Base-by-base conservation (phyloP, 768 basidiomycete genomes). In the Boletus vinaceobasis region DNA sequence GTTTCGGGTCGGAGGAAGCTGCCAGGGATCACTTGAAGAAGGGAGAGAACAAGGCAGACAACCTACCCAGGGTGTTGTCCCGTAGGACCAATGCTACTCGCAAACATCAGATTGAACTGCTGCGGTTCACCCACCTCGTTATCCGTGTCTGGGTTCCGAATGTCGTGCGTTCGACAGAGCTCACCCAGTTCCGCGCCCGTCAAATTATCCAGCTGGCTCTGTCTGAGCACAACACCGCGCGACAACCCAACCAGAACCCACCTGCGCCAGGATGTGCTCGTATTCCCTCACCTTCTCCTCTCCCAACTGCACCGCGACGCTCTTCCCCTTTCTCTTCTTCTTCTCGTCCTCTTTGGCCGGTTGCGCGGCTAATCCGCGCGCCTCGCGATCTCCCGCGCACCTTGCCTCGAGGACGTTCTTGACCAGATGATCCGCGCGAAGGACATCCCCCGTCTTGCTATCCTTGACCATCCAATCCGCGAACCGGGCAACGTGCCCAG, bases 391-490 rank as follows among this genome's bases (percentile, higher is more conserved):
- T 44, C 92, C 91, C 51, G 86, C 93, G 48, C 98, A 75, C 21
- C 95, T 78, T 5, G 92, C 91, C 73, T 96, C 89, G 43, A 98
- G 79, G 43, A 98, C 95, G 62, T 77, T 87, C 70, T 94, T 93
- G 58, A 98, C 93, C 17, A 98, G 82, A 73, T 98, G 97, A 71
- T 98, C 95, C 26, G 96, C 96, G 43, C 96, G 87, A 63, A 97
- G 85, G 45, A 98, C 95, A 65, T 98, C 94, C 43, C 94, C 93
- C n/a, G 90, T 95, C 76, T 91, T 86, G 26, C 77, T 76, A 63
- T 98, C 96, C 76, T 96, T 97, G 66, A 93, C 91, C 96, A 98
- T 98, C 96, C 95, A 99, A 69, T 99, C 97, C 6, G 96, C 92
- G 68, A 98, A 99, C 60, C 95, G 85, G 40, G 94, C 95, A 57